A percentile compares a stretch with the other conserved stretches of the same genome.
Evolutionary conservation across 2,329 filamentous ascomycete species (phyloP).

Genomic region (Verticillium klebahnii): DNA sequence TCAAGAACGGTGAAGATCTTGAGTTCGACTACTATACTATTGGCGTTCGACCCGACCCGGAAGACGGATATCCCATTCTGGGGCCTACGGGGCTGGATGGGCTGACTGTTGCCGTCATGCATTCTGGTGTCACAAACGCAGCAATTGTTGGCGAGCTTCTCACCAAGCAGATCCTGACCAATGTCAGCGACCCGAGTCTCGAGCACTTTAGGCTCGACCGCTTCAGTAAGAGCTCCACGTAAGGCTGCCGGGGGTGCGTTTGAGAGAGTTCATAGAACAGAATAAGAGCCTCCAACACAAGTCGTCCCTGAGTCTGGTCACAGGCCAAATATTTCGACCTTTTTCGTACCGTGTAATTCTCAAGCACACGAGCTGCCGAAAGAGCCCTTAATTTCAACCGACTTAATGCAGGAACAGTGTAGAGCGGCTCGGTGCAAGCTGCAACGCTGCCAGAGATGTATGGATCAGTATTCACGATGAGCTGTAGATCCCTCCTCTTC

Average conservation of each 20-base stretch:
- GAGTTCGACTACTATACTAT: slow-evolving; percentile 23
- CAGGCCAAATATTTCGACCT: too few relatives aligned
- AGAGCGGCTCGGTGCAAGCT: too few relatives aligned
- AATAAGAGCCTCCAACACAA: too few relatives aligned
- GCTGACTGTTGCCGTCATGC: slow-evolving; percentile 24
- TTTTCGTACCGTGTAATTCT: too few relatives aligned
- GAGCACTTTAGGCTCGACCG: background rate
- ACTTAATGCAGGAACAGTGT: too few relatives aligned
- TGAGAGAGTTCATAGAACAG: too few relatives aligned
- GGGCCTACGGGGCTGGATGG: slow-evolving; percentile 19
- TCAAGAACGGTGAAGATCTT: slow-evolving; percentile 16
- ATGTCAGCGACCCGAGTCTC: background rate
- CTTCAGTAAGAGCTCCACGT: background rate
- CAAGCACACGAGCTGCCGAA: too few relatives aligned
- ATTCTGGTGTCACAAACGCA: slow-evolving; percentile 12
- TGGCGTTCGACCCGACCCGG: slow-evolving; percentile 18
- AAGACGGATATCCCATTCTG: slow-evolving; percentile 22
- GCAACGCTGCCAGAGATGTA: too few relatives aligned
- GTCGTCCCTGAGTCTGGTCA: too few relatives aligned
- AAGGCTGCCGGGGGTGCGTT: too few relatives aligned
- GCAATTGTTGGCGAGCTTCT: background rate
- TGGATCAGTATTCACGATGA: too few relatives aligned
- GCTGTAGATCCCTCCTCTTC: slow-evolving; percentile 22
- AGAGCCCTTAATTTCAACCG: too few relatives aligned
- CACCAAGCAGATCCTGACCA: background rate